Evolutionary conservation across 2,329 filamentous ascomycete genomes (phyloP).

Genomic region (Aspergillus chevalieri): DNA sequence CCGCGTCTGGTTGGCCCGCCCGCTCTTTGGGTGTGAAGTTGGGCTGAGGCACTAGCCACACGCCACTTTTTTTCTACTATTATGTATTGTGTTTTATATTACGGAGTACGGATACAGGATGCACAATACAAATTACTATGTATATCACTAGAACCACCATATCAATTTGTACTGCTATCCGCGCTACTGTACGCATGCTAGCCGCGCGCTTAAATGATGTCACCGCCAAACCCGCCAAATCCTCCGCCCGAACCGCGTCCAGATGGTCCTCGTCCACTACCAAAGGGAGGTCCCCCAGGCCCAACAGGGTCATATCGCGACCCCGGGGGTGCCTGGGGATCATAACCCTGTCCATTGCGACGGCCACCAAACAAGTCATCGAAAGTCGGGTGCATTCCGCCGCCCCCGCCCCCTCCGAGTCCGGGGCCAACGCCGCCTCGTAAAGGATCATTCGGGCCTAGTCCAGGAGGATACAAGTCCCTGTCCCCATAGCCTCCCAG

Average conservation of each 20-base stretch:
- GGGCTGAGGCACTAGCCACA: background rate
- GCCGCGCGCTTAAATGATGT: constrained; percentile 32
- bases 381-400: constrained; percentile 94
- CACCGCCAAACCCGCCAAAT: constrained; percentile 36
- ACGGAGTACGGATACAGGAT: no score
- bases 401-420: constrained; percentile 56
- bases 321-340: constrained; percentile 75
- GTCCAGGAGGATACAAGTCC: constrained; percentile 78
- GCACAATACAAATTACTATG: no score
- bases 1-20: constrained; percentile 6
- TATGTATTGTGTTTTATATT: no score
- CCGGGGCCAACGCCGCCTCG: constrained; percentile 59
- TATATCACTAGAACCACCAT: no score
- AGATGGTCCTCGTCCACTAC: constrained; percentile 40
- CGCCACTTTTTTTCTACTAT: background rate
- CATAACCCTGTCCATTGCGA: constrained; percentile 45
- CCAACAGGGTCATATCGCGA: constrained; percentile 86
- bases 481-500: constrained; percentile 50
- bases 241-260: constrained; percentile 46
- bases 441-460: constrained; percentile 80
- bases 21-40: background rate
- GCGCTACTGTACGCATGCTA: background rate
- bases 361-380: constrained; percentile 78
- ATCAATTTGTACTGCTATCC: background rate
- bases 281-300: constrained; percentile 54